Evolutionary conservation across 1,284 basidiomycete genomes (phyloP).

Genomic region (Cryptococcus jaspeensis): DNA sequence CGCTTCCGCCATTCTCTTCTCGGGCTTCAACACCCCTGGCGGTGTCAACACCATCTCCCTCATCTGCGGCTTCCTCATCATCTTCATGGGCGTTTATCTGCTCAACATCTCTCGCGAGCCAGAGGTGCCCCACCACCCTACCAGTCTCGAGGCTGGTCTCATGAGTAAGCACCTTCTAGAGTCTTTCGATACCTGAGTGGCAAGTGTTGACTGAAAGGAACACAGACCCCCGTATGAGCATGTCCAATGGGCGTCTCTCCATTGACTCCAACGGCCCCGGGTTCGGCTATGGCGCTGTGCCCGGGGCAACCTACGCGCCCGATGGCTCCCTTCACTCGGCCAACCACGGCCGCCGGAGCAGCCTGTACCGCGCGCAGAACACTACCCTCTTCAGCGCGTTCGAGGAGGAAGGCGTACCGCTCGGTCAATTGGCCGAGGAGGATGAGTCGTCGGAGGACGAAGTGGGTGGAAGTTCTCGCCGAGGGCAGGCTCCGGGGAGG

Average conservation of each 20-base stretch:
- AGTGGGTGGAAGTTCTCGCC: not conserved
- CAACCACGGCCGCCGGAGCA: slow-evolving; percentile 55
- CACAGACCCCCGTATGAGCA: slow-evolving; percentile 52
- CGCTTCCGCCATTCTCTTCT: slow-evolving; percentile 93
- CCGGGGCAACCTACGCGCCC: slow-evolving; percentile 40
- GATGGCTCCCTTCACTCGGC: slow-evolving; percentile 48
- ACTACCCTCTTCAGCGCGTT: slow-evolving; percentile 50
- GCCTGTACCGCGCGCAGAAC: slow-evolving; percentile 62
- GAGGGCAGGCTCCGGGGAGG: slow-evolving; percentile 19
- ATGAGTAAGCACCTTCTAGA: slow-evolving; percentile 65
- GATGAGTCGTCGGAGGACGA: slow-evolving; percentile 43
- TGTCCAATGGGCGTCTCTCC: slow-evolving; percentile 47
- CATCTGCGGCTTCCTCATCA: slow-evolving; percentile 80
- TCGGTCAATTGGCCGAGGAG: slow-evolving; percentile 48
- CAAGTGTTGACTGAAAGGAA: too few relatives aligned
- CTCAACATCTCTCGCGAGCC: slow-evolving; percentile 77
- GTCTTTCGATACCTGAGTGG: not conserved
- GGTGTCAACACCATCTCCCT: slow-evolving; percentile 79
- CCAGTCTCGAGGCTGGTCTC: slow-evolving; percentile 66
- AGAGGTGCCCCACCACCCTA: slow-evolving; percentile 56
- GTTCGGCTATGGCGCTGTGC: slow-evolving; percentile 42
- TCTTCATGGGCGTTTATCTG: slow-evolving; percentile 88
- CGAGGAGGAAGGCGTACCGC: slow-evolving; percentile 47
- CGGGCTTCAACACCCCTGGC: slow-evolving; percentile 90
- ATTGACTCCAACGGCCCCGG: slow-evolving; percentile 44